Percentiles rank a stretch among this genome's conserved stretches.
These are phyloP conservation scores for Allium fistulosum DNA, from an alignment of 106 monocot genomes.

Conservation along the genomic window DNA sequence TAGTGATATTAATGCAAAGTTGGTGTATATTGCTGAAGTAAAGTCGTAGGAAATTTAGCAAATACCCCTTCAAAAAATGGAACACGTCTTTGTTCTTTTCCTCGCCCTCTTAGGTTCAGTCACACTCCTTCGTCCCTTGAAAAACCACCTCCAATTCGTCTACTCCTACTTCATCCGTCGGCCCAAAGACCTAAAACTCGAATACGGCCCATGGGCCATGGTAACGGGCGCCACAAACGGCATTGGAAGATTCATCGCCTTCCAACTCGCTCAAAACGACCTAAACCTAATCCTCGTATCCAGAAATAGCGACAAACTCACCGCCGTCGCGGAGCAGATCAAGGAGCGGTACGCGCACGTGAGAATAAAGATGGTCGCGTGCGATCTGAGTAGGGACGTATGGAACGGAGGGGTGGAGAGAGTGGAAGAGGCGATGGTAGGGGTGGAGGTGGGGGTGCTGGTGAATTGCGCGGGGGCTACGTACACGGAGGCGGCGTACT, in stretches of 20 bases:
- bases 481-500: constrained; percentile 44
- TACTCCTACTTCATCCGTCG: constrained; percentile 46
- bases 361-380: neutral
- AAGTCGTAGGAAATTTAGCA: too few relatives aligned
- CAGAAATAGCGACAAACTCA: constrained; percentile 51
- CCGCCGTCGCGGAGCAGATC: constrained; percentile 17
- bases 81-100: neutral
- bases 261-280: constrained; percentile 43
- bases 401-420: neutral
- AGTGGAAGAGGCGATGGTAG: constrained; percentile 26
- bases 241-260: constrained; percentile 59
- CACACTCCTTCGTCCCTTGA: constrained; percentile 20
- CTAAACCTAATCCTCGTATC: constrained; percentile 64
- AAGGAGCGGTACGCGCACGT: neutral
- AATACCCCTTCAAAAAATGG: too few relatives aligned
- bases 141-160: constrained; percentile 28
- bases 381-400: neutral
- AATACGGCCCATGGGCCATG: constrained; percentile 72
- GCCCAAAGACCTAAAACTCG: constrained; percentile 27
- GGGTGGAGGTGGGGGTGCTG: constrained; percentile 65
- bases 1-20: too few relatives aligned
- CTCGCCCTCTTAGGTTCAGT: constrained; percentile 17
- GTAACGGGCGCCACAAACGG: constrained; percentile 82
- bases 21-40: too few relatives aligned
- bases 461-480: constrained; percentile 74